Evolutionary conservation across 768 basidiomycete species (phyloP).

Genomic region (Sarcodon aspratus): DNA sequence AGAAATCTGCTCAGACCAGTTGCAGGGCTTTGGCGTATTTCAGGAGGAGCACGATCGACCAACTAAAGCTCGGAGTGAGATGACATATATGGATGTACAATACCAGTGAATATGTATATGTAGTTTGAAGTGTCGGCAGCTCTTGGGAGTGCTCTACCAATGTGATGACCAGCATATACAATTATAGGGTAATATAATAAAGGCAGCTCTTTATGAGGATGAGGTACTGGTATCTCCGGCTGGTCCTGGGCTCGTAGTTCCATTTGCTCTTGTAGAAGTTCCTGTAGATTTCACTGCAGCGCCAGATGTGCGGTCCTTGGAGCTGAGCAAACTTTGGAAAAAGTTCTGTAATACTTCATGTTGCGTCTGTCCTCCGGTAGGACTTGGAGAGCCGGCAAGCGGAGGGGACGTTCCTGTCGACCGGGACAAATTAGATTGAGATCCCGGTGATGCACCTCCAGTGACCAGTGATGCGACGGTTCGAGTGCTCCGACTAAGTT

Average conservation of each 20-base stretch:
- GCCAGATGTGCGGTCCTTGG: constrained; percentile 43
- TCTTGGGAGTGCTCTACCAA: too few species aligned
- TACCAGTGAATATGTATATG: too few species aligned
- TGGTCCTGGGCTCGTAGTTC: neutral
- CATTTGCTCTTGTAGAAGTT: neutral
- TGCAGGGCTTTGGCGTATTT: too few species aligned
- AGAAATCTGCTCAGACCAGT: too few species aligned
- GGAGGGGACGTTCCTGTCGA: constrained; percentile 5
- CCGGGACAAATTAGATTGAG: constrained; percentile 17
- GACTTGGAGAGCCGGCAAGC: constrained; percentile 22
- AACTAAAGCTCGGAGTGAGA: too few species aligned
- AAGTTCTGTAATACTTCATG: constrained; percentile 83
- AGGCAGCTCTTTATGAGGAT: too few species aligned
- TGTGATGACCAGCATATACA: too few species aligned
- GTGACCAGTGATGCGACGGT: constrained; percentile 8
- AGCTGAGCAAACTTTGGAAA: constrained; percentile 72
- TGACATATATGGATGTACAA: too few species aligned
- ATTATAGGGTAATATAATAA: too few species aligned
- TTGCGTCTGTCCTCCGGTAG: constrained; percentile 49
- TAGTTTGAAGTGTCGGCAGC: too few species aligned
- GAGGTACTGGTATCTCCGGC: too few species aligned
- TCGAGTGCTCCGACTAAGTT: constrained; percentile 9
- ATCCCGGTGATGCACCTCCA: constrained; percentile 8
- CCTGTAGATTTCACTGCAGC: constrained; percentile 8
- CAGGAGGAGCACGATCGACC: too few species aligned